Base-by-base conservation (phyloP, 306 rosid species). In the Calophaca sinica region DNA sequence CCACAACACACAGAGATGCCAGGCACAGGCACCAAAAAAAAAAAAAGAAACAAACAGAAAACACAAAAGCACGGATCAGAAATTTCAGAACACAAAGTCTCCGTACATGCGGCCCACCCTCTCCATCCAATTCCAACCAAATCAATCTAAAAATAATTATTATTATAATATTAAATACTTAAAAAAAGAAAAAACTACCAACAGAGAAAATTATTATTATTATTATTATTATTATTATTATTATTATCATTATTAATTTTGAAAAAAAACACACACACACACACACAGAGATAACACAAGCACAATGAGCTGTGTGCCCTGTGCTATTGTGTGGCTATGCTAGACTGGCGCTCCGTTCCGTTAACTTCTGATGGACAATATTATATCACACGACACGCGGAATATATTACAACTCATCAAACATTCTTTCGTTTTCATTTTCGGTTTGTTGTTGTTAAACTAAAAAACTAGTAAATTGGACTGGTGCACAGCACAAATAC, bases 321-420 rank as follows among this genome's bases (percentile, higher is more conserved):
- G 15, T 31, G 70, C 6, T 60, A 58, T 20, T 68, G 49, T 70
- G 75, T 57, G 82, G 78, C 5, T 10, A 72, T 54, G 82, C 82
- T 41, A 14, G 15, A 78, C 41, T 70, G 49, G 5, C 77, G 77
- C 29, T 6, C 2, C 6, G 8, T 51, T 70, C 69, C 8, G 82
- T 79, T 79, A 79, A 4, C 8, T 44, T 7, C 61, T 62, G 35
- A 11, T 62, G 78, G 78, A 70, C 41, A 41, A 38, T 1, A 6
- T 6, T 38, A 5, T 38, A 38, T 38, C 42, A 38, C 42, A 38
- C 42, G 42, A 38, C 7, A 38, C 42, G 2, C 42, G 42, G 42
- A 7, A 7, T 38, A 38, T 38, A 38, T 38, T 38, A 38, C 42
- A 38, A 7, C 42, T 38, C 4, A 36, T 4, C 41, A 1, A 36